Conservation (phyloP, 305 asterid species). For the Striga hermonthica region DNA sequence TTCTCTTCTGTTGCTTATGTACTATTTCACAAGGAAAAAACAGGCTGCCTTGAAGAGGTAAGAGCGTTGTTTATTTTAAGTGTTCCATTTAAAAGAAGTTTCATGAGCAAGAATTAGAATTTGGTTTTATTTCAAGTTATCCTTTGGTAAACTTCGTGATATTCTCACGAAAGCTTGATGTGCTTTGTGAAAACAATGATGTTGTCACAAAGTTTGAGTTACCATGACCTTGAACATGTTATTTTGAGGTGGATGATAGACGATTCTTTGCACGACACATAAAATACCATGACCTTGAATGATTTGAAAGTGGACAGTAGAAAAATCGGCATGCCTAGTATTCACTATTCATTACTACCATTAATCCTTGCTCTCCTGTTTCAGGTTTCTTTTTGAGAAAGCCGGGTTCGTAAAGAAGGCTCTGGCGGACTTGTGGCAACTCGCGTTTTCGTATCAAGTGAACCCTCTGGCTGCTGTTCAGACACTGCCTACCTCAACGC, state of each 20-base stretch:
- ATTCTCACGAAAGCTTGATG: neutral
- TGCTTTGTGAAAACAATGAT: neutral
- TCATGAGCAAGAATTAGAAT: too few species aligned
- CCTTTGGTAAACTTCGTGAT: too few species aligned
- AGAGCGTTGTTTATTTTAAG: slow-evolving; percentile 19
- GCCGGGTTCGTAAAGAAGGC: slow-evolving; percentile 52
- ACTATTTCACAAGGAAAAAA: slow-evolving; percentile 55
- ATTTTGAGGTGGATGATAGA: neutral
- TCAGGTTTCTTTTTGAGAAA: slow-evolving; percentile 51
- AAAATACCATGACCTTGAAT: neutral
- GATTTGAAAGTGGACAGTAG: slow-evolving; percentile 9
- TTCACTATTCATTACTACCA: neutral
- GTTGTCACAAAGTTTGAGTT: slow-evolving; percentile 2
- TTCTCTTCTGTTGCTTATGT: slow-evolving; percentile 45
- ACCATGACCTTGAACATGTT: neutral
- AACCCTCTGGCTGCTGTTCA: slow-evolving; percentile 94
- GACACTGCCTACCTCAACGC: slow-evolving; percentile 52
- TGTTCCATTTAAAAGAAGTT: neutral
- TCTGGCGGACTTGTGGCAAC: slow-evolving; percentile 75
- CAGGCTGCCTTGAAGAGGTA: slow-evolving; percentile 65
- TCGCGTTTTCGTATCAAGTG: slow-evolving; percentile 90
- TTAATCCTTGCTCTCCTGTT: slow-evolving; percentile 27
- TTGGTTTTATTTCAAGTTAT: too few species aligned
- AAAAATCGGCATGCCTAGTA: neutral
- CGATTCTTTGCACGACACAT: neutral